Evolutionary conservation across 495 filamentous ascomycete species (phyloP).

Genomic region (Trichoderma erinaceum): DNA sequence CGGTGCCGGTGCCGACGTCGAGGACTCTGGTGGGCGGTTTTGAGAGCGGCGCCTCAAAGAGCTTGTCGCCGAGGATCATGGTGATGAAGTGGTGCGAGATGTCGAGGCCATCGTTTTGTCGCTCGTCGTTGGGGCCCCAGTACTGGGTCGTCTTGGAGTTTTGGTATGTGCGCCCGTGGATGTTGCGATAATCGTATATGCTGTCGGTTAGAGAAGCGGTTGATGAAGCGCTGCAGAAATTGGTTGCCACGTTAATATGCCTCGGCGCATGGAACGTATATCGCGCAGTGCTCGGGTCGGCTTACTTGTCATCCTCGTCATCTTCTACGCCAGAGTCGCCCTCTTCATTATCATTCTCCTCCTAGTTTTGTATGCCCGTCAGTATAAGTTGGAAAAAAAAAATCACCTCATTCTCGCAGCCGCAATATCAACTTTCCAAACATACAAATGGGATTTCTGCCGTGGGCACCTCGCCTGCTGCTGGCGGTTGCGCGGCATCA

Average conservation of each 20-base stretch:
- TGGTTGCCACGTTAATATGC: not conserved
- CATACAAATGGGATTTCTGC: constrained; percentile 1
- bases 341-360: constrained; percentile 19
- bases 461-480: not conserved
- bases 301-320: not conserved
- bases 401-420: not conserved
- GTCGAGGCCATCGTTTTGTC: constrained; percentile 33
- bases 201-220: constrained; percentile 31
- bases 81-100: constrained; percentile 31
- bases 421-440: not conserved
- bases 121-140: constrained; percentile 30
- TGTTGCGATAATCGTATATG: constrained; percentile 25
- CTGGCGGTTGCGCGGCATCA: not conserved
- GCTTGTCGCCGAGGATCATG: constrained; percentile 33
- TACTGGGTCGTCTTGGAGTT: constrained; percentile 16
- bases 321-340: constrained; percentile 21
- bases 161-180: constrained; percentile 23
- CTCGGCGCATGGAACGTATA: not conserved
- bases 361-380: not conserved
- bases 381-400: not conserved
- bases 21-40: constrained; percentile 33
- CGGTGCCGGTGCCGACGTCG: constrained; percentile 50
- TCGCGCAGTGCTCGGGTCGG: not conserved
- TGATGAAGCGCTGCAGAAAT: constrained; percentile 12
- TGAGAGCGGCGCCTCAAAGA: constrained; percentile 51